Conservation (phyloP, 2,329 filamentous ascomycete species). For the Aspergillus pseudoglaucus region DNA sequence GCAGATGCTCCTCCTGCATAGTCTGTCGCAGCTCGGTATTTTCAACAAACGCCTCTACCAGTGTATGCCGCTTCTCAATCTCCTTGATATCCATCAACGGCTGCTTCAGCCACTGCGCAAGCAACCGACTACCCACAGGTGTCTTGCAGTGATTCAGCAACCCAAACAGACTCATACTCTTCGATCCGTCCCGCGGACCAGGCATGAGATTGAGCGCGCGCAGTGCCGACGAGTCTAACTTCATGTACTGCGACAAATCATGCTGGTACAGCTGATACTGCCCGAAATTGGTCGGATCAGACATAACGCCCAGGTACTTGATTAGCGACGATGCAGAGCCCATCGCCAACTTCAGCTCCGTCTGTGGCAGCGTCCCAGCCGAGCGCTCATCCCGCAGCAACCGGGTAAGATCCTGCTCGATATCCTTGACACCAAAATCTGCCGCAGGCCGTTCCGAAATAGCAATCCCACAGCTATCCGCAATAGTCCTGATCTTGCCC, state of each 20-base stretch:
- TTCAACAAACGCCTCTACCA: conserved; percentile 89
- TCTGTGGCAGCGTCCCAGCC: conserved; percentile 71
- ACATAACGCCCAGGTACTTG: conserved; percentile 85
- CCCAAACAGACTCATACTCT: conserved; percentile 94
- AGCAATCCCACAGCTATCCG: conserved; percentile 86
- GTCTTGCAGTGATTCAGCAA: conserved; percentile 97
- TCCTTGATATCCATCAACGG: conserved; percentile 85
- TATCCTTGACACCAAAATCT: conserved; percentile 85
- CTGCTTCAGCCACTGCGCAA: conserved; percentile 97
- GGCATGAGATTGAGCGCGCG: conserved; percentile 97
- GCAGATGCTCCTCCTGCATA: conserved; percentile 92
- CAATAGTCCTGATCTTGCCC: conserved; percentile 77
- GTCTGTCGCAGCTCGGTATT: conserved; percentile 91
- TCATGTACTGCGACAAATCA: conserved; percentile 96
- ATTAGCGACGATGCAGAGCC: conserved; percentile 87
- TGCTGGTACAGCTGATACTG: conserved; percentile 97
- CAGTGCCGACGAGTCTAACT: conserved; percentile 86
- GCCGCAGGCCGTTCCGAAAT: conserved; percentile 68
- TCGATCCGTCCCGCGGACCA: conserved; percentile 86
- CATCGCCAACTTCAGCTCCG: conserved; percentile 93
- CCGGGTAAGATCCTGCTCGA: conserved; percentile 87
- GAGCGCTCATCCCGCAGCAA: conserved; percentile 81
- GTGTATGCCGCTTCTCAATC: conserved; percentile 83
- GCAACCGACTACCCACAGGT: conserved; percentile 77
- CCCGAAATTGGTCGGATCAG: conserved; percentile 90